These are phyloP conservation scores for Grosmannia huntii DNA, from an alignment of 2,329 filamentous ascomycete species.

Conservation along the genomic window DNA sequence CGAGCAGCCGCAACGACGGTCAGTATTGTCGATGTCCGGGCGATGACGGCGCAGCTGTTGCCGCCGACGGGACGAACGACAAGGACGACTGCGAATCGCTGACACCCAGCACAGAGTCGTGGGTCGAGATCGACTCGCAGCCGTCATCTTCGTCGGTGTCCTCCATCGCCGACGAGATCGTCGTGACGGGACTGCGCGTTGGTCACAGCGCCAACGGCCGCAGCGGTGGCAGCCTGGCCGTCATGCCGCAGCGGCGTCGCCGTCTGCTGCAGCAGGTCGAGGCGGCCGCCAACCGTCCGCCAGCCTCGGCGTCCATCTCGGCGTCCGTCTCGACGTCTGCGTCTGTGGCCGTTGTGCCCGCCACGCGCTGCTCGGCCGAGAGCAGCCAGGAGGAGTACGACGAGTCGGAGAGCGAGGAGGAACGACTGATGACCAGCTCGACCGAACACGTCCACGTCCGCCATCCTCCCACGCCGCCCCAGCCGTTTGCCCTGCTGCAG, in stretches of 20 bases:
- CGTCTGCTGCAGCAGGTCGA: conserved; percentile 28
- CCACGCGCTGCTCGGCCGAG: conserved; percentile 23
- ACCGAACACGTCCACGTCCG: conserved; percentile 39
- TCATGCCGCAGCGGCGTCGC: conserved; percentile 39
- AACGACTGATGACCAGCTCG: conserved; percentile 49
- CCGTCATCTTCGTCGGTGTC: conserved; percentile 89
- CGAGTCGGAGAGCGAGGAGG: conserved; percentile 83
- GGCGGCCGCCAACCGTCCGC: neutral
- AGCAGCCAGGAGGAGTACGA: conserved; percentile 94
- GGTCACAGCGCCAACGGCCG: conserved; percentile 38
- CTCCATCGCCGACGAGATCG: conserved; percentile 74
- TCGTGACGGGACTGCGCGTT: conserved; percentile 75
- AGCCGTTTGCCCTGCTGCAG: conserved; percentile 2
- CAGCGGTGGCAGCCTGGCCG: conserved; percentile 39
- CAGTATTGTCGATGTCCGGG: conserved; percentile 11
- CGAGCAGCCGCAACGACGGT: conserved; percentile 20
- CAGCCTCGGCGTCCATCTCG: neutral
- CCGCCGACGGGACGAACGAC: neutral
- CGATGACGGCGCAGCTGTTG: neutral
- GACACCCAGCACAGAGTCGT: conserved; percentile 57
- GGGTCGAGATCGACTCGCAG: conserved; percentile 88
- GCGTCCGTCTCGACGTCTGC: conserved; percentile 21
- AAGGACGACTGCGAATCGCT: conserved; percentile 6
- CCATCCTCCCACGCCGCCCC: conserved; percentile 16
- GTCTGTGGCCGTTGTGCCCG: conserved; percentile 23